phyloP scores from a whole-genome alignment of 306 rosid species.

The Elaeagnus macrophylla region DNA sequence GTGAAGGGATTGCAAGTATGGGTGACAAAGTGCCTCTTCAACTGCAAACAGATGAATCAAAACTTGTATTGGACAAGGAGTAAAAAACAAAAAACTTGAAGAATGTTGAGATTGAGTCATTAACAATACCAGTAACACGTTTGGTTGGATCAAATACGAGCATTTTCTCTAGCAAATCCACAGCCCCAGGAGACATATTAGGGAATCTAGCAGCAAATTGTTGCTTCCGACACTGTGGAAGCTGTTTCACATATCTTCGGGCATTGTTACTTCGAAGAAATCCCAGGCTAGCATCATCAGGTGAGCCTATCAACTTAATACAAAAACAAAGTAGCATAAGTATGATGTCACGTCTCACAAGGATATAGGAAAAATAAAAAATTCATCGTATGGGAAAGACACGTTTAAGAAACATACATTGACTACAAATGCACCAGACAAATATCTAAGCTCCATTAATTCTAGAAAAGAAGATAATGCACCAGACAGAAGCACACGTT shows the following conservation, averaged over 20 bases:
- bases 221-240: slow-evolving; percentile 75
- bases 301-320: slow-evolving; percentile 79
- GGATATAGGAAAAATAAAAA: slow-evolving; percentile 2
- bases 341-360: slow-evolving; percentile 16
- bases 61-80: too few species aligned
- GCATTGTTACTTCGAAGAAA: slow-evolving; percentile 92
- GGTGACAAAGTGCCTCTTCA: slow-evolving; percentile 85
- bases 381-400: not conserved
- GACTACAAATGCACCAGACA: not conserved
- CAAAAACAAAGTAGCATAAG: slow-evolving; percentile 21
- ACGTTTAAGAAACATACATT: slow-evolving; percentile 8
- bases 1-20: slow-evolving; percentile 73
- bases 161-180: slow-evolving; percentile 85
- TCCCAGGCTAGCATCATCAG: slow-evolving; percentile 84
- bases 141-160: slow-evolving; percentile 81
- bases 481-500: too few species aligned
- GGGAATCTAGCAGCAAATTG: slow-evolving; percentile 71
- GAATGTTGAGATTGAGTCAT: too few species aligned
- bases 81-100: too few species aligned
- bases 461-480: too few species aligned
- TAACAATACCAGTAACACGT: slow-evolving; percentile 63
- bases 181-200: slow-evolving; percentile 60
- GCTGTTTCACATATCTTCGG: slow-evolving; percentile 75
- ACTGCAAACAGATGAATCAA: slow-evolving; percentile 35
- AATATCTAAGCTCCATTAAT: too few species aligned